Conservation (phyloP, 495 filamentous ascomycete genomes). For the Entonaema liquescens region DNA sequence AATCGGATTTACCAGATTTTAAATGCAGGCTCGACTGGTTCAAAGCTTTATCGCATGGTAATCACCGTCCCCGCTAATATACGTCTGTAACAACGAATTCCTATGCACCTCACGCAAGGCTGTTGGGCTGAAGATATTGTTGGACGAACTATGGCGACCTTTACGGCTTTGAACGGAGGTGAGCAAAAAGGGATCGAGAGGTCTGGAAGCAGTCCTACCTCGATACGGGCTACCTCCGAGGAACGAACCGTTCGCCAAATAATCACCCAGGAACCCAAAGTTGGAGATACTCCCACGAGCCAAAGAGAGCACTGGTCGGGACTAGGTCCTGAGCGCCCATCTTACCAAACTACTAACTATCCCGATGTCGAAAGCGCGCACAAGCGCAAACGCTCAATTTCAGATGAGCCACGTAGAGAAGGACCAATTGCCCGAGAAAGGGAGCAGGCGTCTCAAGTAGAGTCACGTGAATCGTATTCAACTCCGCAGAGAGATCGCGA, state of each 20-base stretch:
- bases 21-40: conserved; percentile 21
- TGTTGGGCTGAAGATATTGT: conserved; percentile 44
- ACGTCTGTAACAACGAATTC: conserved; percentile 21
- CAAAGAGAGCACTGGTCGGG: conserved; percentile 48
- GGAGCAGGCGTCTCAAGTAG: conserved; percentile 47
- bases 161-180: conserved; percentile 59
- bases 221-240: conserved; percentile 40
- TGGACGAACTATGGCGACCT: conserved; percentile 55
- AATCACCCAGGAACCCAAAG: conserved; percentile 44
- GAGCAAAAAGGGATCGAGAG: conserved; percentile 53
- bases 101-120: conserved; percentile 41
- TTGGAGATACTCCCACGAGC: conserved; percentile 42
- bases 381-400: conserved; percentile 64
- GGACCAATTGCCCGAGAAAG: conserved; percentile 33
- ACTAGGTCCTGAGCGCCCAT: conserved; percentile 49
- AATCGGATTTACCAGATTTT: conserved; percentile 7
- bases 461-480: conserved; percentile 54
- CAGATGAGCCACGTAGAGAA: conserved; percentile 53
- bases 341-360: conserved; percentile 49
- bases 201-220: conserved; percentile 36
- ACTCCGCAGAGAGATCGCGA: conserved; percentile 52
- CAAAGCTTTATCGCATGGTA: conserved; percentile 17
- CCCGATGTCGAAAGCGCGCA: conserved; percentile 53
- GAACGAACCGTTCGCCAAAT: conserved; percentile 38
- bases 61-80: conserved; percentile 1